Conservation (phyloP, 2,329 filamentous ascomycete genomes). For the Metarhizium album region DNA sequence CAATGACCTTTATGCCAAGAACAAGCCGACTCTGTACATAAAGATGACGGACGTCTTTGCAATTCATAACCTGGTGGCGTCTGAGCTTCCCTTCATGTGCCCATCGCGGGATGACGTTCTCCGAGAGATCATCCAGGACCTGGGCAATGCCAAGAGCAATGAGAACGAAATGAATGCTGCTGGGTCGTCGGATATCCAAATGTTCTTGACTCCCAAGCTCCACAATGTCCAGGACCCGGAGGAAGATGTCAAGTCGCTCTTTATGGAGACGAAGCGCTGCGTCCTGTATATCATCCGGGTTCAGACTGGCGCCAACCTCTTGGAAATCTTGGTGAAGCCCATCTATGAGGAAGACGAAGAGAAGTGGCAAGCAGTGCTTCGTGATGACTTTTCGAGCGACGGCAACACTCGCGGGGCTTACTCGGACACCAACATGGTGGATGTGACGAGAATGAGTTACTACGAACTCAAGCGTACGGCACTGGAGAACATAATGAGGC, state of each 20-base stretch:
- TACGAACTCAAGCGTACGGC: constrained; percentile 86
- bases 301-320: constrained; percentile 81
- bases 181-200: constrained; percentile 77
- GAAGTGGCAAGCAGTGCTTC: constrained; percentile 72
- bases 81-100: constrained; percentile 68
- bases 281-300: constrained; percentile 96
- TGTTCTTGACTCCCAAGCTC: constrained; percentile 81
- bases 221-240: constrained; percentile 89
- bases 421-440: constrained; percentile 77
- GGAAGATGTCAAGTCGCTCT: constrained; percentile 80
- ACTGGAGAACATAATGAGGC: constrained; percentile 82
- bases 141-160: constrained; percentile 93
- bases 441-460: constrained; percentile 84
- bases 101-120: constrained; percentile 76
- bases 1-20: constrained; percentile 93
- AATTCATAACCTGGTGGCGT: constrained; percentile 78
- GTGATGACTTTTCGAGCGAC: constrained; percentile 63
- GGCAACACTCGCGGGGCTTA: constrained; percentile 72
- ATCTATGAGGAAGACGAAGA: constrained; percentile 79
- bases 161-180: constrained; percentile 86
- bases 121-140: constrained; percentile 82
- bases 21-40: constrained; percentile 96
- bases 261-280: constrained; percentile 97
- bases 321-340: constrained; percentile 89
- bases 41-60: constrained; percentile 97